Conservation (phyloP, 1,284 basidiomycete species). For the Athelia psychrophila region DNA sequence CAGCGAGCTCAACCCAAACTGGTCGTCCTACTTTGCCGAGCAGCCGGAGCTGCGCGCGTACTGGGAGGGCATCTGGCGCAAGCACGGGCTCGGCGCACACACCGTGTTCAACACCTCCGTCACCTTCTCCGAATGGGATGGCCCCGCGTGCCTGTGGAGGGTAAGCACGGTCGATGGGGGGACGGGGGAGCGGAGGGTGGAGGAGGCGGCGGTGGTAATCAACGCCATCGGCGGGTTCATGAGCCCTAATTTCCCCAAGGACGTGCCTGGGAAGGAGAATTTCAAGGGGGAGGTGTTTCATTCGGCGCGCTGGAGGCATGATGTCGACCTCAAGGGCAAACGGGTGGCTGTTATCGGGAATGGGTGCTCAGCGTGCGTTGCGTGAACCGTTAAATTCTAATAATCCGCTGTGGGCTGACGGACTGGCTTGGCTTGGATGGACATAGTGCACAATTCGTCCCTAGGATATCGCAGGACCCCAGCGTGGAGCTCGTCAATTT, state of each 20-base stretch:
- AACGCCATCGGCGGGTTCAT: constrained; percentile 45
- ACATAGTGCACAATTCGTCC: constrained; percentile 51
- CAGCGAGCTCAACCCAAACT: constrained; percentile 49
- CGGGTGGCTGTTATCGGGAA: constrained; percentile 62
- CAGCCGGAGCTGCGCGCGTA: constrained; percentile 52
- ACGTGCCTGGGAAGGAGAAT: constrained; percentile 38
- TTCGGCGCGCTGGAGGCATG: constrained; percentile 55
- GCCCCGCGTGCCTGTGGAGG: constrained; percentile 33
- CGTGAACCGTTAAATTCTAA: constrained; percentile 10
- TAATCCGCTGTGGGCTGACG: constrained; percentile 5
- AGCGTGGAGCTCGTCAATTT: constrained; percentile 51
- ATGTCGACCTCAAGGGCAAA: constrained; percentile 49
- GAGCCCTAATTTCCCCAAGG: constrained; percentile 40
- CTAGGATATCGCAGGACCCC: constrained; percentile 45
- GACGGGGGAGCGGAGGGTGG: constrained; percentile 24
- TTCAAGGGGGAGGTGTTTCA: constrained; percentile 55
- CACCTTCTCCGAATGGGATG: constrained; percentile 43
- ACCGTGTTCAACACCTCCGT: constrained; percentile 42
- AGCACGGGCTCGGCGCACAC: constrained; percentile 36
- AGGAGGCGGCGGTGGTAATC: constrained; percentile 39
- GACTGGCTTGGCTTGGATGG: too few species aligned
- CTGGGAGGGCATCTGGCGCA: constrained; percentile 44
- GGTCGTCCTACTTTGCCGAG: constrained; percentile 39
- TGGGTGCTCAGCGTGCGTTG: constrained; percentile 54
- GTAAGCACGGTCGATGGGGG: constrained; percentile 34